Evolutionary conservation across 306 rosid species (phyloP), one percentile per base, ranked within the genome.

Genomic region (Vicia villosa): DNA sequence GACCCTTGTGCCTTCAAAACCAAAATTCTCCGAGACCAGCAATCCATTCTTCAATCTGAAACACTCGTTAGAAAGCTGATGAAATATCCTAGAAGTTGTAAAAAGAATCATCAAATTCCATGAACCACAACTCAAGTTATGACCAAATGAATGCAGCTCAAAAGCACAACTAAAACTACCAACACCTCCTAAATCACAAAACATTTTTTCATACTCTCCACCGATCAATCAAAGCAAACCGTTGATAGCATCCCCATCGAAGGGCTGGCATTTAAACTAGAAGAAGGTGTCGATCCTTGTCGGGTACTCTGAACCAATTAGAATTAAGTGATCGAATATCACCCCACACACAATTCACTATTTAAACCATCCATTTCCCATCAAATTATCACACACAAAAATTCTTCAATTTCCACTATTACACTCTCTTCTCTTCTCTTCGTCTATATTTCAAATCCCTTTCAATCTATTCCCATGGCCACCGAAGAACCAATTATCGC

Each of bases 161-260:
- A 80, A 93, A 93, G 84, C 94, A 93, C 96, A 86, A 83, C 84
- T n/a, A 80, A 62, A 49, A 64, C 66, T 68, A 47, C 37, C 60
- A 10, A 41, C 50, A 51, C 4, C 14, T 69, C 65, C 36, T 5
- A 55, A 38, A 21, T 2, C 58, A 16, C 28, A 73, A 3, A 11
- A 11, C 66, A 67, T 11, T 41, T 13, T 10, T 34, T 34, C 38
- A 34, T 34, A 34, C 8, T 34, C 38, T 34, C 38, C 38, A 34
- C 38, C 37, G 37, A 32, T 32, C 9, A 32, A 32, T 32, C 37
- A 16, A n/a, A 38, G 0, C 4, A 5, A 77, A 40, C 93, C 98
- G 94, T 90, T 9, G 83, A 85, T 81, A 14, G 28, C n/a, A 30
- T 0, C 3, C 8, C 5, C 36, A 93, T 93, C 98, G 5, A 46